Base-by-base conservation (phyloP, 805 yeast genomes). In the Ogataea corticis region DNA sequence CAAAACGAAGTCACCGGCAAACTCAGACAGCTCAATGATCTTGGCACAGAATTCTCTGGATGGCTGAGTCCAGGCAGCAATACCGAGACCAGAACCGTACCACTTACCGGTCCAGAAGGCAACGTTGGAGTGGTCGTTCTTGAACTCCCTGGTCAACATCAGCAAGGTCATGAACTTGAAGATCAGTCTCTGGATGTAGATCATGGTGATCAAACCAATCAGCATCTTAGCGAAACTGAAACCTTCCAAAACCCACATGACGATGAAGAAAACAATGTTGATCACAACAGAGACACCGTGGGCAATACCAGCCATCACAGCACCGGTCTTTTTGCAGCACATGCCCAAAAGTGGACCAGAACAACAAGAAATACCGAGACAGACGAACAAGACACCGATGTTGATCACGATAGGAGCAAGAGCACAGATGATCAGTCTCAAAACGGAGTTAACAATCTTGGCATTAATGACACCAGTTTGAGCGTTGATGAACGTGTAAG, bases 101-200 rank as follows among this genome's bases (percentile, higher is more conserved):
- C 99, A 94, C 71, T 90, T 91, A 78, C 99, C 99, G 47, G 96
- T 87, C 99, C 99, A 94, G 95, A 96, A 94, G 23, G 99, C 98
- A 58, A 96, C 86, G 74, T 94, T 94, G 30, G 98, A 76, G 64
- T 84, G 88, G 71, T 92, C 97, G 60, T 87, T 87, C 83, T 89
- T 89, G 77, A 90, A 90, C 73, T 94, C 99, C 76, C 99, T 83
- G 42, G 97, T 88, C 64, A 95, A 75, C 69, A 83, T 72, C 55
- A 81, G 69, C 42, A 85, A 73, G 10, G 96, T 87, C 76, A 94
- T 75, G 59, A 85, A 66, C 76, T 90, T 90, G 80, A 92, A 87
- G 56, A 94, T 67, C 42, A 86, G 70, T 73, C 97, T 83, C 76
- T 95, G 96, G 61, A 87, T 73, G 70, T 91, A 86, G 54, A 92